A percentile compares a stretch with the other conserved stretches of the same genome.
phyloP scores from a whole-genome alignment of 2,329 filamentous ascomycete genomes.

The Pseudohalonectria lignicola region DNA sequence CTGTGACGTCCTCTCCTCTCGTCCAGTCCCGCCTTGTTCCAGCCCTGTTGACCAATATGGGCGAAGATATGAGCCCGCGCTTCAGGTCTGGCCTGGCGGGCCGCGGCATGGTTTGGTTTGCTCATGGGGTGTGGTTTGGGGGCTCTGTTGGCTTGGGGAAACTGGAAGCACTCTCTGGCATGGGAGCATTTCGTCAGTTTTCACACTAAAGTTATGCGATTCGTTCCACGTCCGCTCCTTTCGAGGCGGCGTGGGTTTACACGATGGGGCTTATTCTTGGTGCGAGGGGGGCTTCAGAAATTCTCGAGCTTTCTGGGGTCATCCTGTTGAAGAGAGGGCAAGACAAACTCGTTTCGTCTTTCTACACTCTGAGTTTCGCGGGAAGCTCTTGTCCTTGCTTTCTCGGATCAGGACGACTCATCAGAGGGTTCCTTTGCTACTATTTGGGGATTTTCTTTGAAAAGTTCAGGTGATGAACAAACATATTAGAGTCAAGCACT shows the following conservation, averaged over 20 bases:
- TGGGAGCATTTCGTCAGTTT: conserved; percentile 72
- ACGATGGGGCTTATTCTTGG: conserved; percentile 99
- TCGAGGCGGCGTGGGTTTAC: conserved; percentile 54
- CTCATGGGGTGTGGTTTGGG: conserved; percentile 10
- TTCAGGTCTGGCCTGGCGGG: conserved; percentile 12
- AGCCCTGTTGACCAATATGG: conserved; percentile 42
- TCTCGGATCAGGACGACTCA: conserved; percentile 6
- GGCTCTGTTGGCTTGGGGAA: conserved; percentile 12
- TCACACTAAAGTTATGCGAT: conserved; percentile 97
- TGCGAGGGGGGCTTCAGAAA: conserved; percentile 63
- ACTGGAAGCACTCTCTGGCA: conserved; percentile 22
- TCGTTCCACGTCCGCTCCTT: conserved; percentile 42
- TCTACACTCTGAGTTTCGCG: conserved; percentile 20
- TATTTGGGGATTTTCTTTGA: too few species aligned
- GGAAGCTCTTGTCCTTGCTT: conserved; percentile 22
- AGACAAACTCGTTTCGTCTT: conserved; percentile 4
- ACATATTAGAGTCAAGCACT: conserved; percentile 99
- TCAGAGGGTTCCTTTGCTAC: conserved; percentile 20
- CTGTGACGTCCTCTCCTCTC: conserved; percentile 20
- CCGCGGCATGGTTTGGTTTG: conserved; percentile 10
- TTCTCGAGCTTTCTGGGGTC: too few species aligned
- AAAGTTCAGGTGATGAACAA: conserved; percentile 82
- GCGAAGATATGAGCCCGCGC: conserved; percentile 87
- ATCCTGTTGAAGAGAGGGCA: background rate
- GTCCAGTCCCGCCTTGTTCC: conserved; percentile 17